Evolutionary conservation across 139 green algal genomes (phyloP).

Genomic region (Micractinium sp.): DNA sequence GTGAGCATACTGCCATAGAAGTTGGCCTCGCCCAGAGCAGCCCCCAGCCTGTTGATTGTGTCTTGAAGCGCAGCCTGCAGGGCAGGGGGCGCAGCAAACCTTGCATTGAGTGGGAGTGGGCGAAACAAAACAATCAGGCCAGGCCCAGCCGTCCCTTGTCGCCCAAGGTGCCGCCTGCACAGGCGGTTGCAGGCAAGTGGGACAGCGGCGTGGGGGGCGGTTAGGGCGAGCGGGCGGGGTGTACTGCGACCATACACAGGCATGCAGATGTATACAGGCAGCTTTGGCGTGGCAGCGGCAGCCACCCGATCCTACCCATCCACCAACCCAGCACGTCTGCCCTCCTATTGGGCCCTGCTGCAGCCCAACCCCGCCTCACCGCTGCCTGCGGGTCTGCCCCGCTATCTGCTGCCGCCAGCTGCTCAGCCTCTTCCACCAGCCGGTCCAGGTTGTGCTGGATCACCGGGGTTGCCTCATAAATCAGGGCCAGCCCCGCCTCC

Average conservation of each 20-base stretch:
- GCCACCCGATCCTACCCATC: too few species aligned
- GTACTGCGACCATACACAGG: too few species aligned
- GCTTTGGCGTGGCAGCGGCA: too few species aligned
- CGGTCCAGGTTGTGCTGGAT: constrained; percentile 13
- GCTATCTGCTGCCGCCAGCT: not conserved
- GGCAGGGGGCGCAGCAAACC: not conserved
- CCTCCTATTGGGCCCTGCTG: not conserved
- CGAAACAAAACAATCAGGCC: not conserved
- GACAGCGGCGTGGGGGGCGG: too few species aligned
- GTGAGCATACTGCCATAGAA: constrained; percentile 11
- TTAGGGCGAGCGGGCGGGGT: too few species aligned
- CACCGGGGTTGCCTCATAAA: not conserved
- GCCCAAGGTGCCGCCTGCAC: too few species aligned
- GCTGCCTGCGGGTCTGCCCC: not conserved
- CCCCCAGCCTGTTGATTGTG: not conserved
- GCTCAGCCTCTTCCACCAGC: not conserved
- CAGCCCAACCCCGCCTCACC: not conserved
- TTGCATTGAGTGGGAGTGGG: not conserved
- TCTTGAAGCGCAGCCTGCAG: not conserved
- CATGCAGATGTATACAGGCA: too few species aligned
- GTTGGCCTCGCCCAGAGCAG: not conserved
- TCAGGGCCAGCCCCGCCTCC: not conserved
- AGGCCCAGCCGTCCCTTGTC: not conserved
- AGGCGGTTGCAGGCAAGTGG: too few species aligned
- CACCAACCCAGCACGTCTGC: not conserved